Evolutionary conservation across 129 eudicot genomes (phyloP).

Genomic region (Arctium lappa): DNA sequence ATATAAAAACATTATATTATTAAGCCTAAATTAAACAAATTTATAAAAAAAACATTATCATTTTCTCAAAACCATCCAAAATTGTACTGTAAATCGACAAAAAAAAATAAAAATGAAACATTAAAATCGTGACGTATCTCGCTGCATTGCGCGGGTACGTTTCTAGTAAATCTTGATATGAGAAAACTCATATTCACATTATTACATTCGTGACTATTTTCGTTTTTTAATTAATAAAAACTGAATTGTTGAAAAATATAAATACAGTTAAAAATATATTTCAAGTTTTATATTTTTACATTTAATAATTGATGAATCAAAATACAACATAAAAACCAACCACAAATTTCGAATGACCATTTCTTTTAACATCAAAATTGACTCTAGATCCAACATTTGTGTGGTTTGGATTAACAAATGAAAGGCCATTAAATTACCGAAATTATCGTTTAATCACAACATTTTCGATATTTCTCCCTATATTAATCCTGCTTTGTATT

Average conservation of each 20-base stretch:
- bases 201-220: no score
- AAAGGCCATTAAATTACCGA: slow-evolving; percentile 19
- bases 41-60: no score
- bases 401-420: slow-evolving; percentile 9
- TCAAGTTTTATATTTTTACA: neutral
- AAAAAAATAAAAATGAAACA: no score
- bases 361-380: neutral
- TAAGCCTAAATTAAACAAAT: no score
- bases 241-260: neutral
- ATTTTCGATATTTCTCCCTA: slow-evolving; percentile 8
- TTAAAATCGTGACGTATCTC: no score
- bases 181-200: no score
- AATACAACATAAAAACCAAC: neutral
- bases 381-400: slow-evolving; percentile 8
- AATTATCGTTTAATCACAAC: slow-evolving; percentile 10
- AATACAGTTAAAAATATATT: neutral
- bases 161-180: no score
- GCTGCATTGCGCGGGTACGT: no score
- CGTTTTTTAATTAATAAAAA: no score
- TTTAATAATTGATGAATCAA: neutral
- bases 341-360: neutral
- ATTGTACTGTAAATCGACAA: no score
- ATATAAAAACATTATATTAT: no score
- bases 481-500: slow-evolving; percentile 9
- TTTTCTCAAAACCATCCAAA: no score